A percentile compares a stretch with the other conserved stretches of the same genome.
Conservation (phyloP, 352 stramenopile species). For the Phytophthora pini region DNA sequence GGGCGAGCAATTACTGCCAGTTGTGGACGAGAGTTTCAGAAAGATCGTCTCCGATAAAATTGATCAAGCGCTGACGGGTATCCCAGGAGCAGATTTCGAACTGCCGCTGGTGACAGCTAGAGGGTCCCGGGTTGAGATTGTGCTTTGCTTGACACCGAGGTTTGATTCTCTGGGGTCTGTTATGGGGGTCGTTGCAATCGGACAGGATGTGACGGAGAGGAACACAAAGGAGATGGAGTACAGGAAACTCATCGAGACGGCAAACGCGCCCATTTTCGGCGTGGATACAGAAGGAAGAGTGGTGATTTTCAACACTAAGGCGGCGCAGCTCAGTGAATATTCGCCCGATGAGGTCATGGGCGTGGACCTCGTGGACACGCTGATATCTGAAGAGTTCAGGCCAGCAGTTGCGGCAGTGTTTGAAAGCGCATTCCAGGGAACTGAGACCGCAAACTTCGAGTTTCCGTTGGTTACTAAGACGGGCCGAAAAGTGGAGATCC, state of each 20-base stretch:
- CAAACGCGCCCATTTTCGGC: slow-evolving; percentile 91
- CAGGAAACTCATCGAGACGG: slow-evolving; percentile 87
- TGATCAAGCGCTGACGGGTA: slow-evolving; percentile 51
- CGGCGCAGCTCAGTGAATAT: slow-evolving; percentile 78
- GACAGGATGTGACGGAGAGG: slow-evolving; percentile 67
- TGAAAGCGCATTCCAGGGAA: slow-evolving; percentile 55
- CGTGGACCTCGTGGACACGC: slow-evolving; percentile 72
- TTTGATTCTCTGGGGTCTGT: slow-evolving; percentile 52
- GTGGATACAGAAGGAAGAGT: slow-evolving; percentile 55
- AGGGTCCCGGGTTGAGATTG: slow-evolving; percentile 61
- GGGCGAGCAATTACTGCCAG: slow-evolving; percentile 51
- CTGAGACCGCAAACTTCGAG: slow-evolving; percentile 60
- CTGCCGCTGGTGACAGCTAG: slow-evolving; percentile 56
- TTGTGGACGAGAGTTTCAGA: slow-evolving; percentile 57
- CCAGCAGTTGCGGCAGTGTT: slow-evolving; percentile 54
- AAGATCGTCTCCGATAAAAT: slow-evolving; percentile 61
- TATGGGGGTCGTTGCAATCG: slow-evolving; percentile 64
- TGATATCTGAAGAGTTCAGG: slow-evolving; percentile 70
- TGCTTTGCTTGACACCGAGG: slow-evolving; percentile 59
- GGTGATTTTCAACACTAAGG: slow-evolving; percentile 89
- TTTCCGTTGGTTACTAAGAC: slow-evolving; percentile 72
- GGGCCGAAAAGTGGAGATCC: slow-evolving; percentile 53
- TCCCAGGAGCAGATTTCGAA: slow-evolving; percentile 60
- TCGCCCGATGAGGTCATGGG: slow-evolving; percentile 85
- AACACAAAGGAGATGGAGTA: slow-evolving; percentile 83